Base-by-base conservation (phyloP, 768 basidiomycete species). In the Pleurotus djamor region DNA sequence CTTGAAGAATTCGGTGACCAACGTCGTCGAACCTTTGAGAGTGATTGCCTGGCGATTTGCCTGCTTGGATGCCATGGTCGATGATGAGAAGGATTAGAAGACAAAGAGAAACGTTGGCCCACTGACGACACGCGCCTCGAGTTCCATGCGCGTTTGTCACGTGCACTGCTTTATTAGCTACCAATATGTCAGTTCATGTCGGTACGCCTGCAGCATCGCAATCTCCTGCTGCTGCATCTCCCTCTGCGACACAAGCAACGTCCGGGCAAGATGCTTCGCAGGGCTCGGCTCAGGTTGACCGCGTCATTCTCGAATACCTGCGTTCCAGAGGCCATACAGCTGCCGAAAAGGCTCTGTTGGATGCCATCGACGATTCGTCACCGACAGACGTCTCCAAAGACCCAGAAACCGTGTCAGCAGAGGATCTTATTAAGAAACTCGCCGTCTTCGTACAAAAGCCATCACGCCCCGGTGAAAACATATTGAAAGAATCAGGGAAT, bases 1-100 rank as follows among this genome's bases (percentile, higher is more conserved):
- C 77, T 98, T 98, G 82, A 99, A 98, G 81, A 99, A 98, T 67
- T 99, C 97, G 0, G 94, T 96, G 59, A 98, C 96, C 16, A 98
- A 82, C 43, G 86, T 82, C 2, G 94, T 94, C 0, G 94, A 96
- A 2, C 97, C 97, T 68, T 98, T 97, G 73, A 99, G 88, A 0
- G 93, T 96, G 64, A 98, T 96, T 4, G 89, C 86, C 62, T 91
- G 88, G 45, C 85, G 85, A 38, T 77, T 80, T 38, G 79, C 78
- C 72, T 83, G 82, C 65, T 76, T 83, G 34, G 68, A 35, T 35
- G 28, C 37, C 48, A 49, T 55, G 41, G 32, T n/a, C 48, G 13
- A 52, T 44, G 59, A 59, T 59, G 48, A 61, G 21, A 28, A 28
- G 3, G 21, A 28, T 28, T 28, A 28, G 21, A 28, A 28, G 21